Conservation (phyloP, 768 basidiomycete genomes). For the Suillus paluster region DNA sequence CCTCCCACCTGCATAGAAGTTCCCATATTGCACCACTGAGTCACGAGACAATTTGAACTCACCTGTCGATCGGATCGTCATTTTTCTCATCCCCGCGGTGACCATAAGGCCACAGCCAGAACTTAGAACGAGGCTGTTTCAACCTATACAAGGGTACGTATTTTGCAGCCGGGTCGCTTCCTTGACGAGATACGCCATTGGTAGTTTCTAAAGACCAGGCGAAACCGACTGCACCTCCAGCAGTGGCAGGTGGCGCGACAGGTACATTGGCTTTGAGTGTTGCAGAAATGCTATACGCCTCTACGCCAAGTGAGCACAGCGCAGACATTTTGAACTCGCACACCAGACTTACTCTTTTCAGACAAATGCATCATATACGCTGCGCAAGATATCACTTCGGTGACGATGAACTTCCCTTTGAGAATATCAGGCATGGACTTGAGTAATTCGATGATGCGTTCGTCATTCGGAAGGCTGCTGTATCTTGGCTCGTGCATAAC, state of each 20-base stretch:
- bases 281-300: conserved; percentile 26
- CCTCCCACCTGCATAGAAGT: conserved; percentile 22
- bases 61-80: background rate
- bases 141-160: conserved; percentile 31
- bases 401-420: conserved; percentile 39
- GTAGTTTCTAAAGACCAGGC: conserved; percentile 24
- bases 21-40: background rate
- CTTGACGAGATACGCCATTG: conserved; percentile 25
- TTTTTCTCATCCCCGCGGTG: background rate
- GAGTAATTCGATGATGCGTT: background rate
- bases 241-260: conserved; percentile 1
- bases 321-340: background rate
- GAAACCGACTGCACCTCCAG: conserved; percentile 15
- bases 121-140: conserved; percentile 13
- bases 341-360: conserved; percentile 21
- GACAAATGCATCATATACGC: conserved; percentile 40
- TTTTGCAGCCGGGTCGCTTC: conserved; percentile 17
- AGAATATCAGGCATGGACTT: conserved; percentile 14
- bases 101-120: conserved; percentile 11
- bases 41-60: background rate
- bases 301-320: conserved; percentile 12
- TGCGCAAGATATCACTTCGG: conserved; percentile 33
- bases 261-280: conserved; percentile 21
- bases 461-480: conserved; percentile 15
- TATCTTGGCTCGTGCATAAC: conserved; percentile 35